phyloP scores from a whole-genome alignment of 768 basidiomycete species.

The Kondoa subrosea region DNA sequence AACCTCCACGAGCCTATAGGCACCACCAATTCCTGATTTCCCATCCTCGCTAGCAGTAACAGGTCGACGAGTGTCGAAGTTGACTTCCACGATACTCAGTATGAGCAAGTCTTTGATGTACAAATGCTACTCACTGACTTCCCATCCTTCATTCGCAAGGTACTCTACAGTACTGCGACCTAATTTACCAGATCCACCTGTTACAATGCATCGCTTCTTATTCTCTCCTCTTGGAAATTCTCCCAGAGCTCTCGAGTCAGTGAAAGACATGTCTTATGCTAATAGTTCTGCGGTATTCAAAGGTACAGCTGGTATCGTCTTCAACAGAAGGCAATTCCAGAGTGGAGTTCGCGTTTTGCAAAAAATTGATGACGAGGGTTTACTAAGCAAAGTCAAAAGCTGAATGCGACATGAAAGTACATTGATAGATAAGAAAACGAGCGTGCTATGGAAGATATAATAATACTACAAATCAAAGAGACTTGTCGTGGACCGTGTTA shows the following conservation, averaged over 20 bases:
- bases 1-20: conserved; percentile 17
- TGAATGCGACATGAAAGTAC: no score
- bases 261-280: conserved; percentile 5
- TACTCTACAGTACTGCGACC: conserved; percentile 11
- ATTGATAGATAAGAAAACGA: no score
- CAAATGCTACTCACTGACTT: conserved; percentile 9
- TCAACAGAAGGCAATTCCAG: background rate
- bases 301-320: background rate
- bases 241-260: background rate
- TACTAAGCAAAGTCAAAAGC: no score
- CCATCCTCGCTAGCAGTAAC: conserved; percentile 17
- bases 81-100: conserved; percentile 3
- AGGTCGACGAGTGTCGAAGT: conserved; percentile 14
- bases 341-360: no score
- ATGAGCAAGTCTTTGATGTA: background rate
- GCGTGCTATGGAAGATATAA: no score
- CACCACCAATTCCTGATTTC: conserved; percentile 12
- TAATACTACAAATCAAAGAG: no score
- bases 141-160: conserved; percentile 14
- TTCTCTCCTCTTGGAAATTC: background rate
- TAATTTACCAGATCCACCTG: conserved; percentile 8
- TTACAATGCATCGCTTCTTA: conserved; percentile 1
- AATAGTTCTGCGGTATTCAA: no score
- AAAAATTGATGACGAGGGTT: no score
- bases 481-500: no score